These are phyloP conservation scores for Silene vulgaris DNA, from an alignment of 179 eudicot genomes.

Conservation along the genomic window DNA sequence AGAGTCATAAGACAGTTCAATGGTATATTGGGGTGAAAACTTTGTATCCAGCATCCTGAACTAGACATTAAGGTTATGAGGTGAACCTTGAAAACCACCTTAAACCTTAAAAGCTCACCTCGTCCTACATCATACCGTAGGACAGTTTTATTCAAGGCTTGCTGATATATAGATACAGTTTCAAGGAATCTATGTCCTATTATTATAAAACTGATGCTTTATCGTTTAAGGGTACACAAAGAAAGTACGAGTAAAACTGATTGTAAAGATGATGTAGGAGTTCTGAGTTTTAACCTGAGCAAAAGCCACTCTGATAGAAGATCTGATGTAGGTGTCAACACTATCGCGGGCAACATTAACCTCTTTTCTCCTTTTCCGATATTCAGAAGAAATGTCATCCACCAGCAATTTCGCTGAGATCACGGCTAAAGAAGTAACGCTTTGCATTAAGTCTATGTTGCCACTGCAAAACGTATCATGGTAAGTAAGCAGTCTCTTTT, in stretches of 20 bases:
- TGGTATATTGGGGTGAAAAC: not conserved
- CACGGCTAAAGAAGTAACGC: constrained; percentile 55
- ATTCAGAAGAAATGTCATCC: constrained; percentile 49
- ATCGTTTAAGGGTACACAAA: not conserved
- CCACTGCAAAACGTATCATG: constrained; percentile 61
- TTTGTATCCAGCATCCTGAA: not conserved
- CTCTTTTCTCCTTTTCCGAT: constrained; percentile 54
- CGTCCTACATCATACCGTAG: not conserved
- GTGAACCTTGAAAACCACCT: not conserved
- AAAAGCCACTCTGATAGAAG: constrained; percentile 66
- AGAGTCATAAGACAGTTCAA: not conserved
- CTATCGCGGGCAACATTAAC: constrained; percentile 48
- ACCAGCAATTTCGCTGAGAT: constrained; percentile 59
- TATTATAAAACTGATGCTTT: not conserved
- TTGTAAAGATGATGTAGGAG: not conserved
- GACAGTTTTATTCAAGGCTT: not conserved
- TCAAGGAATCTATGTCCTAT: not conserved
- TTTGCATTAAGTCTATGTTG: constrained; percentile 60
- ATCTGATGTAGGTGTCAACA: constrained; percentile 80
- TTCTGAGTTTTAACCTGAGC: constrained; percentile 48
- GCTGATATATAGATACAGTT: not conserved
- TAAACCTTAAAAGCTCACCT: not conserved
- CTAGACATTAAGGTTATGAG: not conserved
- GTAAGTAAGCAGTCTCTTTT: constrained; percentile 60
- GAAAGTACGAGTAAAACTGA: not conserved